phyloP scores from a whole-genome alignment of 78 protist species.

The Planoprotostelium fungivorum region DNA sequence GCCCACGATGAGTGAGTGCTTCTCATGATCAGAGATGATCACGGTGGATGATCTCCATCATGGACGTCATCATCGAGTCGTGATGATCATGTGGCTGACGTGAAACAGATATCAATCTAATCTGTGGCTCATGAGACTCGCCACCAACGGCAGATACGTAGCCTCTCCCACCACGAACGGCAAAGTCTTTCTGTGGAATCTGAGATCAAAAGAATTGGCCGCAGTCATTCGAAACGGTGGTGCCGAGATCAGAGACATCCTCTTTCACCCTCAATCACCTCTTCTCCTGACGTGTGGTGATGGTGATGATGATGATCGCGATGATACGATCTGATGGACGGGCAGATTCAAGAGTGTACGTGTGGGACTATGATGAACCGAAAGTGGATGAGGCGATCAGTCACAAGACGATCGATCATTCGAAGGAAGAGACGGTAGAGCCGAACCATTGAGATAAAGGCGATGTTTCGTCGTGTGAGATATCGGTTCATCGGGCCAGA shows the following conservation, averaged over 20 bases:
- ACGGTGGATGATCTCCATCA: no score
- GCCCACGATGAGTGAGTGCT: neutral
- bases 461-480: no score
- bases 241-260: neutral
- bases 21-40: neutral
- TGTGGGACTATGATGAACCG: no score
- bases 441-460: no score
- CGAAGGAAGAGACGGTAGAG: no score
- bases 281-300: neutral
- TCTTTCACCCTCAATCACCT: neutral
- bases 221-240: neutral
- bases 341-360: no score
- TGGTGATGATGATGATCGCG: no score
- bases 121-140: neutral
- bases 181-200: neutral
- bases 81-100: neutral
- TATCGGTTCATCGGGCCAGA: no score
- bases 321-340: no score
- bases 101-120: neutral
- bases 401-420: no score
- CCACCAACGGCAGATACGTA: neutral
- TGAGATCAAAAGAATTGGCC: neutral
- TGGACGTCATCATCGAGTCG: no score
- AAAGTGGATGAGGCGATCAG: no score
- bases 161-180: neutral